Percentiles rank a stretch among this genome's conserved stretches.
Conservation (phyloP, 2,329 filamentous ascomycete genomes). For the Ophiognomonia clavigignenti-juglandacearum region DNA sequence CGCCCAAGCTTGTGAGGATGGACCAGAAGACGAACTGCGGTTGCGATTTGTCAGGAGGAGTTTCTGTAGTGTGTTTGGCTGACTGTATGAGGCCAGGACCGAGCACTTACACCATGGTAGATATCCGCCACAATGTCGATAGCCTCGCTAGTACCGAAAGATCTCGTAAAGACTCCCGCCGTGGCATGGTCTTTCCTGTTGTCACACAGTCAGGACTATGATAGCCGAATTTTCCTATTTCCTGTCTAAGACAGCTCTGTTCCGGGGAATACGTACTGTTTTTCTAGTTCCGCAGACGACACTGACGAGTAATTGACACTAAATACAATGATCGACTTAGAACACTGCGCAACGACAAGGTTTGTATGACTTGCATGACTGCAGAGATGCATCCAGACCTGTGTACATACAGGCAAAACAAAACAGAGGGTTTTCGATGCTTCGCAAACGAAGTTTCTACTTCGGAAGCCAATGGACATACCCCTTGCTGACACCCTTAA, state of each 20-base stretch:
- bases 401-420: slow-evolving; percentile 10
- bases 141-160: slow-evolving; percentile 69
- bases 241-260: no score
- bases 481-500: slow-evolving; percentile 91
- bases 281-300: slow-evolving; percentile 54
- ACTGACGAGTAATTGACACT: slow-evolving; percentile 45
- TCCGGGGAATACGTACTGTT: slow-evolving; percentile 45
- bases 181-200: slow-evolving; percentile 77
- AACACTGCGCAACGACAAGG: slow-evolving; percentile 22
- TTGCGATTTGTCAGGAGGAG: slow-evolving; percentile 8
- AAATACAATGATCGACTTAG: slow-evolving; percentile 33
- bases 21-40: slow-evolving; percentile 90
- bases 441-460: slow-evolving; percentile 44
- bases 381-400: slow-evolving; percentile 16
- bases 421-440: slow-evolving; percentile 7
- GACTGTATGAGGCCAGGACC: neutral
- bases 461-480: slow-evolving; percentile 95
- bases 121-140: slow-evolving; percentile 82
- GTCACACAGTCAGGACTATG: slow-evolving; percentile 16
- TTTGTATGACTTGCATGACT: slow-evolving; percentile 5
- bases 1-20: slow-evolving; percentile 80
- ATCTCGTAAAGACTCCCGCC: slow-evolving; percentile 62
- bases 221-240: no score
- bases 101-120: slow-evolving; percentile 73
- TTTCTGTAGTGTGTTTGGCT: slow-evolving; percentile 3